Conservation (phyloP, 371 early-diverging fungal genomes). For the Haplosporangium sp. region DNA sequence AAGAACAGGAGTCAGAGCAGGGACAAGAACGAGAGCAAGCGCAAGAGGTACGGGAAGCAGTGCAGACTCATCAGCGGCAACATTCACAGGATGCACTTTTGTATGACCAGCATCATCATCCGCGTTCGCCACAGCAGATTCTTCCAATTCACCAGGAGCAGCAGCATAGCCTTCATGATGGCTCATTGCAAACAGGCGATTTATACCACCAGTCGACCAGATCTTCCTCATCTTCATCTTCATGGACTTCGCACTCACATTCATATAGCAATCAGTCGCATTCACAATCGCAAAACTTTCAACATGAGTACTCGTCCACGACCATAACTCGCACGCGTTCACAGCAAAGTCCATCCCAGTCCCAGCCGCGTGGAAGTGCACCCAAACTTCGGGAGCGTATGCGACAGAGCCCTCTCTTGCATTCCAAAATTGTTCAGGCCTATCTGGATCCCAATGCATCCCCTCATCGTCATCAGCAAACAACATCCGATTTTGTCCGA, state of each 20-base stretch:
- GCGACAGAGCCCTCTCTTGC: constrained; percentile 41
- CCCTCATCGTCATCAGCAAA: constrained; percentile 10
- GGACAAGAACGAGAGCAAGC: too few species aligned
- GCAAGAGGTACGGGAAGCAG: too few species aligned
- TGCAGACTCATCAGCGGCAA: too few species aligned
- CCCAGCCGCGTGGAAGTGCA: constrained; percentile 8
- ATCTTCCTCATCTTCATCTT: constrained; percentile 6
- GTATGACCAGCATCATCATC: constrained; percentile 1
- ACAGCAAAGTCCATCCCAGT: constrained; percentile 14
- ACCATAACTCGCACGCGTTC: constrained; percentile 10
- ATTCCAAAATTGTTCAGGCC: constrained; percentile 45
- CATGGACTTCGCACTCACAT: neutral
- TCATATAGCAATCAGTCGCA: too few species aligned
- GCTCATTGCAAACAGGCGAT: neutral
- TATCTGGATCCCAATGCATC: constrained; percentile 41
- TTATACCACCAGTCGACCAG: neutral
- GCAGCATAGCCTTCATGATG: neutral
- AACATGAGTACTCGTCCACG: constrained; percentile 14
- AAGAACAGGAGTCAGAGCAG: too few species aligned
- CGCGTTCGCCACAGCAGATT: neutral
- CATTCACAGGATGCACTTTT: too few species aligned
- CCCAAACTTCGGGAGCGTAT: constrained; percentile 51
- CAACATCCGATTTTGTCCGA: constrained; percentile 31
- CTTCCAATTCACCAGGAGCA: constrained; percentile 11
- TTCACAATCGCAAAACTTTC: constrained; percentile 8